Base-by-base conservation (phyloP, 768 basidiomycete genomes). In the Russula emetica region DNA sequence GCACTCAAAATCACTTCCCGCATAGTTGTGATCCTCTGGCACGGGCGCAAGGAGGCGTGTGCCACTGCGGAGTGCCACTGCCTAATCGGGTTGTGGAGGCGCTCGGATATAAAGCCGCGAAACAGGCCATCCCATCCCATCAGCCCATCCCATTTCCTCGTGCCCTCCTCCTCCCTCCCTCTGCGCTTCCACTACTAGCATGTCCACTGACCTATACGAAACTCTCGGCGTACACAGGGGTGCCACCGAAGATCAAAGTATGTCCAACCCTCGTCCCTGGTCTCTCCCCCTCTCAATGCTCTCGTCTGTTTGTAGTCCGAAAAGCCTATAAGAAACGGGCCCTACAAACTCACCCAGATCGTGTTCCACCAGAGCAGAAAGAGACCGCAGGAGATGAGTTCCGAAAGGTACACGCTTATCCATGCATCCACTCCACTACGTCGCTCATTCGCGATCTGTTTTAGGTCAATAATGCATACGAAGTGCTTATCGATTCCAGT, bases 271-370 rank as follows among this genome's bases (percentile, higher is more conserved):
- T 67, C 5, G n/a, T 7, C 30, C 34, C 58, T 18, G 2, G 26
- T 26, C 30, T 34, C 26, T 32, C 36, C 45, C 38, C 18, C 28
- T n/a, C 49, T 61, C 24, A 40, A 11, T 9, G 9, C 38, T 22
- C n/a, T 11, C 14, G 1, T 36, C 24, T 34, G 22, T 13, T 49
- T 26, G 42, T 66, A 92, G 89, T 92, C 66, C 83, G 87, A 65
- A 88, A 82, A 69, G 90, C 90, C n/a, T 92, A 92, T 79, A 85
- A 82, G 73, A 83, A 78, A 74, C 81, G 76, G 70, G 90, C 90
- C 2, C 71, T 92, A 30, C 77, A 84, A 61, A 92, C 88, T 2
- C 90, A 92, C 71, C 90, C 90, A 6, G 90, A 92, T 70, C 79
- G 90, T 50, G 77, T 88, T 2, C 80, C 80, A n/a, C 67, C 78